phyloP scores from a whole-genome alignment of 73 alveolate genomes.

The Paramecium octaurelia region DNA sequence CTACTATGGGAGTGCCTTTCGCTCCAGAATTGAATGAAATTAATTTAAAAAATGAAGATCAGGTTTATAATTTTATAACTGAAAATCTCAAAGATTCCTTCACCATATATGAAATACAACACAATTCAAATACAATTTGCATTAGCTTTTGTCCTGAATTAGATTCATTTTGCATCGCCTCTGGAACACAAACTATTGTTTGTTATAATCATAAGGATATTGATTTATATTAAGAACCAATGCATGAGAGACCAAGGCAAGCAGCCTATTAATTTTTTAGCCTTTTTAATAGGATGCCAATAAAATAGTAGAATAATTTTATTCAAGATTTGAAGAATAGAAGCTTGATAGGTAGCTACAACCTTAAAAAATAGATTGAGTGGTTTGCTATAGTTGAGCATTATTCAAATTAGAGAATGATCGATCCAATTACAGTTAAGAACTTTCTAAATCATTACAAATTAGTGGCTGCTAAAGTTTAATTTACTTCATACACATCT shows the following conservation, averaged over 20 bases:
- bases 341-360: neutral
- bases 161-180: neutral
- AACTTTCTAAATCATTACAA: neutral
- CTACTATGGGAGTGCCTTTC: neutral
- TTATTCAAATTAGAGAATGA: neutral
- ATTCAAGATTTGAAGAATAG: neutral
- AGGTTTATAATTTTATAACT: neutral
- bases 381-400: constrained; percentile 31
- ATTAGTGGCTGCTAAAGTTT: neutral
- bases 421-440: neutral
- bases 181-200: neutral
- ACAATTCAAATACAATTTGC: neutral
- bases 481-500: neutral
- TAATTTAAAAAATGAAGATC: neutral
- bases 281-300: neutral
- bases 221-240: neutral
- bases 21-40: neutral
- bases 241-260: neutral
- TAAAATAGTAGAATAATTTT: neutral
- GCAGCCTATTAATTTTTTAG: neutral
- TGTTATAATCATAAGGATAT: neutral
- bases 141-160: neutral
- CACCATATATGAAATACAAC: neutral
- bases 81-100: neutral
- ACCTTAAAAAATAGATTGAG: neutral